Evolutionary conservation across 352 stramenopile genomes (phyloP).

Genomic region (Phytopythium montanum): DNA sequence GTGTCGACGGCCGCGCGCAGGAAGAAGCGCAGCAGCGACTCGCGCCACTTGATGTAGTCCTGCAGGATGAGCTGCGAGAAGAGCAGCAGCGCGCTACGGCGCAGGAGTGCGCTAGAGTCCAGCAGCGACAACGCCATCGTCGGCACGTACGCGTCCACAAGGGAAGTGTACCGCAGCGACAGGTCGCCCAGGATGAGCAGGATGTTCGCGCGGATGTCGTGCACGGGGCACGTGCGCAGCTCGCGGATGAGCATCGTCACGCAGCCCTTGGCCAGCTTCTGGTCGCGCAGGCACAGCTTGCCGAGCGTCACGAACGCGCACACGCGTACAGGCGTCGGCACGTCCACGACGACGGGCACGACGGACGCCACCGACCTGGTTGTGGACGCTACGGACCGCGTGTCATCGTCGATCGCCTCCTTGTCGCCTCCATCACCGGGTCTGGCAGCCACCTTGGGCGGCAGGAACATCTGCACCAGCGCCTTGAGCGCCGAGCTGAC

Average conservation of each 20-base stretch:
- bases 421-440: constrained; percentile 12
- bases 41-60: constrained; percentile 98
- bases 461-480: constrained; percentile 77
- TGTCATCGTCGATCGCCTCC: constrained; percentile 22
- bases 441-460: constrained; percentile 48
- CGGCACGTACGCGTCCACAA: constrained; percentile 95
- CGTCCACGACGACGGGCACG: constrained; percentile 11
- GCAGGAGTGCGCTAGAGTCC: constrained; percentile 85
- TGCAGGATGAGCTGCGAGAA: constrained; percentile 96
- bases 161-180: constrained; percentile 94
- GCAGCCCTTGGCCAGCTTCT: constrained; percentile 90
- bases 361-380: not conserved
- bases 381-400: not conserved
- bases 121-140: constrained; percentile 94
- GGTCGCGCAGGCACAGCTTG: constrained; percentile 95
- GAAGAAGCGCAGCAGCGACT: constrained; percentile 95
- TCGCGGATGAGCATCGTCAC: constrained; percentile 96
- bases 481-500: constrained; percentile 45
- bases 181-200: constrained; percentile 96
- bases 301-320: constrained; percentile 93
- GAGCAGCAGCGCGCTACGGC: constrained; percentile 94
- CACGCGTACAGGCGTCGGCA: constrained; percentile 82
- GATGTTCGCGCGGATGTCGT: constrained; percentile 95
- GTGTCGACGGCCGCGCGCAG: constrained; percentile 93
- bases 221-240: constrained; percentile 74